Base-by-base conservation (phyloP, 305 asterid species). In the Euphrasia arctica region DNA sequence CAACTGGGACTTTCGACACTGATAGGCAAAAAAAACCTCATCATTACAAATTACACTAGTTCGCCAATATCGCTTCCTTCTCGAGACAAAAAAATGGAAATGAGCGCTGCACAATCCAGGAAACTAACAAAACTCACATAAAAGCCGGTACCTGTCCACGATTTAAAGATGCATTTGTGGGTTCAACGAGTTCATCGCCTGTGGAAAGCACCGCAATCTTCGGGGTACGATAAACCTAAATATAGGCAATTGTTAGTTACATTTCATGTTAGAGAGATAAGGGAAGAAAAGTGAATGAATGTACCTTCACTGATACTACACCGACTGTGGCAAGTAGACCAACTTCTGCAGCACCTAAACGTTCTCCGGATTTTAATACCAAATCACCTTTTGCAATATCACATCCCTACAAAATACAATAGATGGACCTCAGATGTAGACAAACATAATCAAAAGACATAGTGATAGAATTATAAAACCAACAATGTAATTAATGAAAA, bases 141-240 rank as follows among this genome's bases (percentile, higher is more conserved):
- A 58, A 31, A 69, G n/a, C 63, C 60, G 61, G 63, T 80, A 92
- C 98, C 97, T 92, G 96, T 45, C 98, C 98, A 72, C 83, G 90
- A 64, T 66, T 74, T 74, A 92, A 77, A 67, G 78, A 66, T 74
- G 66, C 78, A 51, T 49, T 66, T 25, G 76, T 67, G 55, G 95
- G 95, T 72, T 92, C 98, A 66, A 80, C 98, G 61, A 92, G 96
- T 79, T 92, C 98, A 75, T 92, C 97, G 5, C 98, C 97, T 6
- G 97, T 89, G 54, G 98, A 92, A 64, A 89, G 84, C 75, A 92
- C 90, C 3, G 85, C 97, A 82, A 92, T 76, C 68, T 78, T 82
- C 0, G 98, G 96, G 58, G 78, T 68, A 14, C 83, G 90, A 77
- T 78, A 85, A 22, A 89, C 95, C 97, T 92, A 75, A 15, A 70